Evolutionary conservation across 2,329 filamentous ascomycete genomes (phyloP), one percentile per base, ranked within the genome.

Genomic region (Aspergillus sp.): DNA sequence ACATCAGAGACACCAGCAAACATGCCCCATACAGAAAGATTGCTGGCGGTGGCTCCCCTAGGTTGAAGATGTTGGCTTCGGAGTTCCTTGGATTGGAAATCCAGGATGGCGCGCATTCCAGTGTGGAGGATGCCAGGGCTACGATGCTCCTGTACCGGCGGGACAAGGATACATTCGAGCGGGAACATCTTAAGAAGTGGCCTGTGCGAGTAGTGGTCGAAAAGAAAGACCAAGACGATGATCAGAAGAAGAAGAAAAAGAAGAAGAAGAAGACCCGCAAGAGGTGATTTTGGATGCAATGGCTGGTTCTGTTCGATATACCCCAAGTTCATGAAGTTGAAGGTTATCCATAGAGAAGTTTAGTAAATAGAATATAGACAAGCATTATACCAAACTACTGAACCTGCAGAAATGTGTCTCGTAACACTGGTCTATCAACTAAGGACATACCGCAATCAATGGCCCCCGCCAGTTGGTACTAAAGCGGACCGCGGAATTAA

Each of bases 141-240:
- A 89, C 92, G 0, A 98, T 99, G 92, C 79, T 94, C 58, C 79
- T 99, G 45, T 98, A 96, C 72, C 84, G 91, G 63, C 86, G 87
- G 66, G 87, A 92, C 74, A 98, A 97, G 79, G 82, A 88, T 17
- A 90, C 84, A 0, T 97, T 99, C 72, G 95, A 98, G 72, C 81
- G 87, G 59, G 91, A 96, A 73, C 87, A 92, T 74, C 80, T 88
- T 58, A 88, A 87, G 74, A 86, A 85, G 59, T 95, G 85, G 74
- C 81, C 84, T 3, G 72, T 78, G 6, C 77, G 72, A 58, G 68
- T 72, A 58, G 66, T 66, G 67, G 78, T 65, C 17, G 68, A 78
- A 61, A 69, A 60, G 38, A 67, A 71, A 59, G 70, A 68, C 28
- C 70, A 78, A 41, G 69, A 68, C 55, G 67, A 71, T 56, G 72